Evolutionary conservation across 2,329 filamentous ascomycete genomes (phyloP).

Genomic region (Aspergillus transmontanensis): DNA sequence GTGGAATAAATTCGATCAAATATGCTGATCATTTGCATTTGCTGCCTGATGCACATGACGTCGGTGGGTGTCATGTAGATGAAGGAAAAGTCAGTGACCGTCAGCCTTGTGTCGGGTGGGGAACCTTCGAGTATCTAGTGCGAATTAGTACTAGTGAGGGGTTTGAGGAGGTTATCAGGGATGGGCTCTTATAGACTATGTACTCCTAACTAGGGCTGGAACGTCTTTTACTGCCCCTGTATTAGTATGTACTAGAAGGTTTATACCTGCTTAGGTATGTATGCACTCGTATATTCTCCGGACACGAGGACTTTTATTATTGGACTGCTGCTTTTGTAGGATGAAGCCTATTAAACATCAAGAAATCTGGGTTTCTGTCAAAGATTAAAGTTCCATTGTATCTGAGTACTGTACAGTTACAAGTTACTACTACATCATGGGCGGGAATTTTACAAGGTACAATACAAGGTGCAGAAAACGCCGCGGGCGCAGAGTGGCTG

Average conservation of each 20-base stretch:
- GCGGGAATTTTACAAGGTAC: too few relatives aligned
- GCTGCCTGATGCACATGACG: background rate
- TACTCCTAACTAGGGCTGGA: background rate
- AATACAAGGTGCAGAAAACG: too few relatives aligned
- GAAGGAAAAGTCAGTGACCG: background rate
- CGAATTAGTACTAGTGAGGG: background rate
- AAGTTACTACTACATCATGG: too few relatives aligned
- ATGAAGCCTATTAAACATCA: too few relatives aligned
- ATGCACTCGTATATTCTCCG: background rate
- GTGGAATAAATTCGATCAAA: background rate
- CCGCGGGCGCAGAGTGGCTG: too few relatives aligned
- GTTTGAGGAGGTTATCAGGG: background rate
- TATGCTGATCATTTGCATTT: background rate
- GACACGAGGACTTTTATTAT: too few relatives aligned
- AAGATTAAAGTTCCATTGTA: too few relatives aligned
- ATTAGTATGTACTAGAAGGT: background rate
- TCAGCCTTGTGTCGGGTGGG: background rate
- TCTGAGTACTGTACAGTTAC: too few relatives aligned
- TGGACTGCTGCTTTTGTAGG: too few relatives aligned
- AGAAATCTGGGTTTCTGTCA: too few relatives aligned
- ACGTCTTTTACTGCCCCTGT: background rate
- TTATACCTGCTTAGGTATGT: background rate
- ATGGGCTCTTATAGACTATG: background rate
- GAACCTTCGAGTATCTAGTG: background rate
- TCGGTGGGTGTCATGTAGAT: background rate